A percentile compares a stretch with the other conserved stretches of the same genome.
Conservation (phyloP, 208 protist genomes). For the Giardia duodenalis region DNA sequence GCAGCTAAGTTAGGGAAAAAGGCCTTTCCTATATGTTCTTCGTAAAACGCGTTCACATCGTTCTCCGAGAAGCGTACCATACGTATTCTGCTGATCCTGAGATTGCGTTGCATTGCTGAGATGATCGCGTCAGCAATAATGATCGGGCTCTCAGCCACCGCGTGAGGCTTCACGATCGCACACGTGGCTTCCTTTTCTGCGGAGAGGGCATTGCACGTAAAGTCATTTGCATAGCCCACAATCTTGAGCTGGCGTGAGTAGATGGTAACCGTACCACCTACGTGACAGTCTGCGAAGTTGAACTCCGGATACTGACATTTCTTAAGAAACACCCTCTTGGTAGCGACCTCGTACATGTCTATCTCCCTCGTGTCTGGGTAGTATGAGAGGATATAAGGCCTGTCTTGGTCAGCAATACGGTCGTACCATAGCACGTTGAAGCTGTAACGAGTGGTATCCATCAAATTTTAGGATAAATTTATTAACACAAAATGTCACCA, state of each 20-base stretch:
- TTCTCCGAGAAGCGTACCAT: not conserved
- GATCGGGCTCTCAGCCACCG: not conserved
- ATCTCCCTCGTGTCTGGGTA: constrained; percentile 9
- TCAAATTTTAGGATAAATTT: too few species aligned
- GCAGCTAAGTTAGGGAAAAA: not conserved
- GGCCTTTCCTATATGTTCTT: not conserved
- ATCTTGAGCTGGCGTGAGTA: constrained; percentile 14
- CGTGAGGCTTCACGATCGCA: constrained; percentile 25
- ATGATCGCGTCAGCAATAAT: not conserved
- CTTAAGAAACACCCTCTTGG: constrained; percentile 20
- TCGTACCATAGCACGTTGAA: constrained; percentile 10
- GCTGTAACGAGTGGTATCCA: not conserved
- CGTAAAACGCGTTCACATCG: not conserved
- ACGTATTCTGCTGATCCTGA: not conserved
- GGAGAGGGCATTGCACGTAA: not conserved
- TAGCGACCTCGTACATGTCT: not conserved
- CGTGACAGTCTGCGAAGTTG: not conserved
- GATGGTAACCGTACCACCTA: not conserved
- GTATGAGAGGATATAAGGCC: not conserved
- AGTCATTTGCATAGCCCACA: constrained; percentile 1
- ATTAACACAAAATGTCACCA: too few species aligned
- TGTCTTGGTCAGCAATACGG: not conserved
- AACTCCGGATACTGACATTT: not conserved
- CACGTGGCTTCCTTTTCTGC: not conserved
- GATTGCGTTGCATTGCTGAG: not conserved